Conservation (phyloP, 192 early-diverging fungal species). For the Thoreauomyces humboldtii region DNA sequence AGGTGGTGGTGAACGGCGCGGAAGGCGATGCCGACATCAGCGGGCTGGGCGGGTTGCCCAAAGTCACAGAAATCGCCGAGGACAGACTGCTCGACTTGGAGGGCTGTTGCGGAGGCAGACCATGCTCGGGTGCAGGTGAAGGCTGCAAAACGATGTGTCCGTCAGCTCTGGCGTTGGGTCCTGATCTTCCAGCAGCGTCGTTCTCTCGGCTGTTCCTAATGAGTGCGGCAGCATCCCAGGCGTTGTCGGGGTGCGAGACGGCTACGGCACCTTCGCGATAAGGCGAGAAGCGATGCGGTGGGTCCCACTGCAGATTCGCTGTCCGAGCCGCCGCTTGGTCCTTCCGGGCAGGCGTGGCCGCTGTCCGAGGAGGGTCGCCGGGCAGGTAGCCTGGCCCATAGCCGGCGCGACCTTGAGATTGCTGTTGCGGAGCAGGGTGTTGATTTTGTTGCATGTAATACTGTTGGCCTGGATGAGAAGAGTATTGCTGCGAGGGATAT, state of each 20-base stretch:
- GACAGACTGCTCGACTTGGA: conserved; percentile 1
- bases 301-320: no score
- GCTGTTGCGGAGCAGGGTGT: background rate
- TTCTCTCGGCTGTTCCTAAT: background rate
- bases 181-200: no score
- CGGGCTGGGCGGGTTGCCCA: background rate
- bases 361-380: background rate
- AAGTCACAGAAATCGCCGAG: background rate
- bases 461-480: background rate
- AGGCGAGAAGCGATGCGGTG: no score
- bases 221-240: background rate
- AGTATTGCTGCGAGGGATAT: background rate
- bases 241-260: background rate
- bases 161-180: no score
- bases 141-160: background rate
- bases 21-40: background rate
- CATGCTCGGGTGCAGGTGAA: background rate
- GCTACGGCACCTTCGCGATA: no score
- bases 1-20: background rate
- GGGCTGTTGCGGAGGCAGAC: background rate
- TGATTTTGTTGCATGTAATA: background rate
- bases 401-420: no score
- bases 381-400: background rate
- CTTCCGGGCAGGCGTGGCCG: background rate
- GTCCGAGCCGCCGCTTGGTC: no score